Conservation (phyloP, 2,329 filamentous ascomycete species). For the Mariannaea elegans region DNA sequence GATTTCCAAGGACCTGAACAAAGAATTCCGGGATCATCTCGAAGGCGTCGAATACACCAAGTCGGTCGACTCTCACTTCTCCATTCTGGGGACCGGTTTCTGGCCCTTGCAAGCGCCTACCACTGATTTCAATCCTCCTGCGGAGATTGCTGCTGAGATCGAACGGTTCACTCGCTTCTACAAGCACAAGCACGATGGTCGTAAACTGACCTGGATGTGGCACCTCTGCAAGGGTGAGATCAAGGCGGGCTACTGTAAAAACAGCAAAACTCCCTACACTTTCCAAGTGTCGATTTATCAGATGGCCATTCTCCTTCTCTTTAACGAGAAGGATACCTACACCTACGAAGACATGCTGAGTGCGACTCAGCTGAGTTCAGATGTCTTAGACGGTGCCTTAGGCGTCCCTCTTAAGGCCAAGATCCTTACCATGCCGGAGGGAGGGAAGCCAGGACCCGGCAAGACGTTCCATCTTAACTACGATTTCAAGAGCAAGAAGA, state of each 20-base stretch:
- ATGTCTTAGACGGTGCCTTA: conserved; percentile 87
- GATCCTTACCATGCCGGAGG: conserved; percentile 78
- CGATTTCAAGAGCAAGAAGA: conserved; percentile 98
- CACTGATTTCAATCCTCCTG: conserved; percentile 87
- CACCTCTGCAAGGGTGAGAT: conserved; percentile 98
- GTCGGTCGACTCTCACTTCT: conserved; percentile 84
- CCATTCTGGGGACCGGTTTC: conserved; percentile 94
- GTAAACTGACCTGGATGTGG: conserved; percentile 98
- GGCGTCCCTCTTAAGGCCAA: conserved; percentile 92
- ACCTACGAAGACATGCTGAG: conserved; percentile 88
- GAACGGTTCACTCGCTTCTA: conserved; percentile 93
- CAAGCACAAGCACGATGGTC: conserved; percentile 94
- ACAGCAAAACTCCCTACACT: conserved; percentile 89
- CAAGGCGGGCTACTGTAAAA: conserved; percentile 91
- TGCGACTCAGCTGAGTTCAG: conserved; percentile 80
- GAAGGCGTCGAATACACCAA: conserved; percentile 67
- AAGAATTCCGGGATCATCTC: conserved; percentile 81
- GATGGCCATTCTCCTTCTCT: conserved; percentile 94
- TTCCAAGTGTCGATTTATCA: conserved; percentile 98
- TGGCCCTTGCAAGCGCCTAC: conserved; percentile 91
- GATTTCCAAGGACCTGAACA: conserved; percentile 96
- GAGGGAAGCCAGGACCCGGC: conserved; percentile 77
- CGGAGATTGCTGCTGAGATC: conserved; percentile 85
- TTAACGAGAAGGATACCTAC: conserved; percentile 89
- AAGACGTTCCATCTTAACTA: conserved; percentile 88